phyloP scores from a whole-genome alignment of 169 alveolate genomes.

The Babesia microti region DNA sequence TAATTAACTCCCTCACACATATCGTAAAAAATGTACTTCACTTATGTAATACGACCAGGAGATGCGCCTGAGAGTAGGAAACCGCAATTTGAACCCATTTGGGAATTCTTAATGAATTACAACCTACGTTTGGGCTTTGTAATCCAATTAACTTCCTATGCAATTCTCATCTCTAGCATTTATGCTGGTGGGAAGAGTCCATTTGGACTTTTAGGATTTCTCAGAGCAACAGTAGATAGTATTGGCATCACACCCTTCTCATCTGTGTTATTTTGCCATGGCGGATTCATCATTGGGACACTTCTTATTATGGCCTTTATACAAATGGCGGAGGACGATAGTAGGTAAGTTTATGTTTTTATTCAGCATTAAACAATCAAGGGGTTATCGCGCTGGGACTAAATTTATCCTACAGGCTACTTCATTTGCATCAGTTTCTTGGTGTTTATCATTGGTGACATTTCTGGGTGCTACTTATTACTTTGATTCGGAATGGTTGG shows the following conservation, averaged over 20 bases:
- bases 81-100: constrained; percentile 80
- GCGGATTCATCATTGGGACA: constrained; percentile 66
- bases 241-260: constrained; percentile 71
- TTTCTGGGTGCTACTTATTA: constrained; percentile 70
- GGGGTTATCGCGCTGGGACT: constrained; percentile 78
- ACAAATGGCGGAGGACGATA: constrained; percentile 74
- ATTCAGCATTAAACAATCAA: constrained; percentile 70
- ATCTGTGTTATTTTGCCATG: constrained; percentile 63
- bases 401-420: constrained; percentile 73
- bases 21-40: constrained; percentile 69
- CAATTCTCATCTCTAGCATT: constrained; percentile 47
- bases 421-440: constrained; percentile 70
- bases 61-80: constrained; percentile 89
- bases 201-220: constrained; percentile 60
- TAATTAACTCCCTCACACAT: no score
- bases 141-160: constrained; percentile 54
- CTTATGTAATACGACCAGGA: constrained; percentile 86
- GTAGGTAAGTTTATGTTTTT: constrained; percentile 32
- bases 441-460: constrained; percentile 65
- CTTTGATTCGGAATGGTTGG: constrained; percentile 75
- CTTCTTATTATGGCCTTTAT: constrained; percentile 66
- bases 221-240: constrained; percentile 67
- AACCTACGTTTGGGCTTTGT: constrained; percentile 74
- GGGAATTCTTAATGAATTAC: constrained; percentile 73
- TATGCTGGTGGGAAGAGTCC: constrained; percentile 67